A percentile compares a stretch with the other conserved stretches of the same genome.
phyloP scores from a whole-genome alignment of 768 basidiomycete species.

The Rhodosporidiobolus sp. region DNA sequence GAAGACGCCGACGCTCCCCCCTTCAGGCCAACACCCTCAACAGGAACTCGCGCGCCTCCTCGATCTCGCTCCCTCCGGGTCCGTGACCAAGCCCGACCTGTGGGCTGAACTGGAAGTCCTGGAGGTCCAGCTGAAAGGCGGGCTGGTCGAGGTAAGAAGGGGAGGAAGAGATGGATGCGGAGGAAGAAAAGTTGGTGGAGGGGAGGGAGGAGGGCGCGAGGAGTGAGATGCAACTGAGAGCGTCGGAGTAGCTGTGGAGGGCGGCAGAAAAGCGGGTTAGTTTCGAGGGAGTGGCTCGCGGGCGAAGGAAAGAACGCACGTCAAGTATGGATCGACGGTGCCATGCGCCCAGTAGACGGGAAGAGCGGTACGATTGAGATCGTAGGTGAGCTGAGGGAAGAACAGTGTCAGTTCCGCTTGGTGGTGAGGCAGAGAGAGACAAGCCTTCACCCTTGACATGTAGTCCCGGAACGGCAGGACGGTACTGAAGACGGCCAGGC shows the following conservation, averaged over 20 bases:
- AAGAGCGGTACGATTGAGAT: not conserved
- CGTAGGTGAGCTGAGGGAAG: constrained; percentile 2
- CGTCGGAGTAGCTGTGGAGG: not conserved
- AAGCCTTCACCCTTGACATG: not conserved
- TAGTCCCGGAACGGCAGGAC: constrained; percentile 8
- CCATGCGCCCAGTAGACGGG: constrained; percentile 20
- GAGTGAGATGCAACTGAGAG: not conserved
- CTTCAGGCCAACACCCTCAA: not conserved
- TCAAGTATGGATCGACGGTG: not conserved
- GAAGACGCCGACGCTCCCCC: not conserved
- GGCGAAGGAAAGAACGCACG: not conserved
- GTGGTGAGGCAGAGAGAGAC: not conserved
- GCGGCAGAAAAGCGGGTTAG: not conserved
- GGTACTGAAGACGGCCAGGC: constrained; percentile 8
- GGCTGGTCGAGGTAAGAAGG: not conserved
- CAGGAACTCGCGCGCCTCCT: not conserved
- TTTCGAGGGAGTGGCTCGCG: not conserved
- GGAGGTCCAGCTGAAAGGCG: not conserved
- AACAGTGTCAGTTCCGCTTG: not conserved
- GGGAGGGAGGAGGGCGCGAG: not conserved
- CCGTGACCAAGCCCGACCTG: not conserved
- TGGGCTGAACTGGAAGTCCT: not conserved
- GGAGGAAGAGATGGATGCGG: not conserved
- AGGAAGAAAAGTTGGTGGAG: not conserved
- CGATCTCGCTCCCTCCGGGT: not conserved